Conservation (phyloP, 805 yeast species). For the Isabelozyma pseudorhagii region DNA sequence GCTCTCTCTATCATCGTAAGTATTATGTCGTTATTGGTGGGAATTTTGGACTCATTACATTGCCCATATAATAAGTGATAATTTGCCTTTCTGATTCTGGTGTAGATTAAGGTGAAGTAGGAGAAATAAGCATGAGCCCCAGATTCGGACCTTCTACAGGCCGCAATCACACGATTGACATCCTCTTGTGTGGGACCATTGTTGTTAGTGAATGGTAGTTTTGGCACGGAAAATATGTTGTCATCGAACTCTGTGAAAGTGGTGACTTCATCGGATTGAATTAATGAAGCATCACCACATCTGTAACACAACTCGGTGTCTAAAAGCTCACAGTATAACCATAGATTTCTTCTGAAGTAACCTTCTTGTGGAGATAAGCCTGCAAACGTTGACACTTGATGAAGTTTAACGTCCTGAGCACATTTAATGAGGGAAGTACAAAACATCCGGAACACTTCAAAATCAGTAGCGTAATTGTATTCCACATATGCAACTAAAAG, state of each 20-base stretch:
- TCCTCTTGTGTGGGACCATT: neutral
- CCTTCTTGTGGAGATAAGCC: constrained; percentile 9
- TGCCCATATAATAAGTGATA: constrained; percentile 23
- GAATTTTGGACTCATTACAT: constrained; percentile 7
- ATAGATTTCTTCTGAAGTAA: constrained; percentile 15
- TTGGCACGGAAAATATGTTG: constrained; percentile 11
- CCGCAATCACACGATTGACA: constrained; percentile 1
- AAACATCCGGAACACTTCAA: constrained; percentile 13
- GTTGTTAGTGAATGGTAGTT: constrained; percentile 4
- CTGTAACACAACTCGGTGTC: constrained; percentile 28
- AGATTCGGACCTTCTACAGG: constrained; percentile 1
- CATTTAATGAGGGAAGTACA: constrained; percentile 19
- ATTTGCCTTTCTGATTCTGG: constrained; percentile 18
- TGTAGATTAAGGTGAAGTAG: constrained; percentile 11
- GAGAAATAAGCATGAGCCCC: constrained; percentile 10
- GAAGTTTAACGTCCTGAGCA: constrained; percentile 30
- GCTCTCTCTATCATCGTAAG: constrained; percentile 9
- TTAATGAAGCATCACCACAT: constrained; percentile 25
- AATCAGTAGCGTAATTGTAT: constrained; percentile 13
- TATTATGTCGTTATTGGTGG: constrained; percentile 1
- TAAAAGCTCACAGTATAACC: constrained; percentile 28
- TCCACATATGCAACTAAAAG: constrained; percentile 40
- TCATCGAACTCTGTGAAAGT: constrained; percentile 13
- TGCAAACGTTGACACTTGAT: constrained; percentile 14
- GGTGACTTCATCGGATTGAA: constrained; percentile 16